Conservation (phyloP, 805 yeast species). For the Suhomyces sp. region DNA sequence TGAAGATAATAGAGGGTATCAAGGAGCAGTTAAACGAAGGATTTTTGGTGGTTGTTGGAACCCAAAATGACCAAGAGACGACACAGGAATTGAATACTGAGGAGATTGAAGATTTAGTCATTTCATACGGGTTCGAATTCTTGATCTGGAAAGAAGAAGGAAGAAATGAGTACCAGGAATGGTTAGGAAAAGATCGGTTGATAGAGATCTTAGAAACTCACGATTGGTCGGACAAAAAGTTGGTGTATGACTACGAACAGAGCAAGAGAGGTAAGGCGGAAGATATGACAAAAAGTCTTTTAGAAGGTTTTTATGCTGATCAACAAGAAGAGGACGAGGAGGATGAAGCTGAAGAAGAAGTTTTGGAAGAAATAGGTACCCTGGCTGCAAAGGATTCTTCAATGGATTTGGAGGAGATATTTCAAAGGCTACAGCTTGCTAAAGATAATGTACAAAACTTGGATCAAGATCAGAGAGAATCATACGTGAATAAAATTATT, state of each 20-base stretch:
- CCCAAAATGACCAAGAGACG: constrained; percentile 8
- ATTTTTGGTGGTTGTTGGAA: constrained; percentile 33
- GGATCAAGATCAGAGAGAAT: constrained; percentile 27
- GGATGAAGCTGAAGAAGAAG: constrained; percentile 7
- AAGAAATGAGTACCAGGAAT: constrained; percentile 43
- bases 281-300: constrained; percentile 28
- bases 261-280: constrained; percentile 20
- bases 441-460: constrained; percentile 26
- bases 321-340: constrained; percentile 7
- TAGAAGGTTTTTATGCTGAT: constrained; percentile 14
- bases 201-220: constrained; percentile 48
- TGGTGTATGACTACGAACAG: constrained; percentile 16
- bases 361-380: neutral
- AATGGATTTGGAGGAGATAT: constrained; percentile 29
- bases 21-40: constrained; percentile 18
- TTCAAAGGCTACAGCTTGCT: constrained; percentile 36
- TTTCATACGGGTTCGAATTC: constrained; percentile 44
- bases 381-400: neutral
- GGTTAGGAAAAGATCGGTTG: constrained; percentile 42
- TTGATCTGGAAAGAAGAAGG: constrained; percentile 33
- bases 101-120: constrained; percentile 40
- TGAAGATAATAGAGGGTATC: constrained; percentile 15
- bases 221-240: constrained; percentile 38
- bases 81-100: constrained; percentile 12
- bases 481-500: constrained; percentile 35